A percentile compares a stretch with the other conserved stretches of the same genome.
Conservation (phyloP, 306 rosid genomes). For the Cajanus cajan region DNA sequence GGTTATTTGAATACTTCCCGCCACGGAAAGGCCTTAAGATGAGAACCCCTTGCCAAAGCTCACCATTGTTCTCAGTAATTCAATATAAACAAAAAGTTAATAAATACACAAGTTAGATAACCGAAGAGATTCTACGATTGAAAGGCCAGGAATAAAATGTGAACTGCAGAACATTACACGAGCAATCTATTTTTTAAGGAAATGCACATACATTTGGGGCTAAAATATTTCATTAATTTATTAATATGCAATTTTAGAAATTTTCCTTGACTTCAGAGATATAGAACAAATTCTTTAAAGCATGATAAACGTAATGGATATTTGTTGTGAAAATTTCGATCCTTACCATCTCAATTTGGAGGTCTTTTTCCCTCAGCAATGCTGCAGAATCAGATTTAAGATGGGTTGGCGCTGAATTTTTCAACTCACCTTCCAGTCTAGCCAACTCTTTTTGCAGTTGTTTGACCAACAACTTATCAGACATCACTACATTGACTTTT, state of each 20-base stretch:
- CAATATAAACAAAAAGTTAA: background rate
- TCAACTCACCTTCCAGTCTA: slow-evolving; percentile 71
- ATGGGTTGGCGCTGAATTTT: slow-evolving; percentile 40
- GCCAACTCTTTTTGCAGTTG: slow-evolving; percentile 82
- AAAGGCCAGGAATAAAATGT: background rate
- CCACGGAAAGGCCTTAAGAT: background rate
- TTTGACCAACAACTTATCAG: slow-evolving; percentile 85
- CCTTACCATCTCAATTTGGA: slow-evolving; percentile 78
- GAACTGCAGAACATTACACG: background rate
- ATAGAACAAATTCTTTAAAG: background rate
- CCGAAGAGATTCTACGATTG: background rate
- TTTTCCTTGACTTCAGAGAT: background rate
- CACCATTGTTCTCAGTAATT: background rate
- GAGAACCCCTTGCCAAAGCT: background rate
- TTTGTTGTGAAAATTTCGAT: background rate
- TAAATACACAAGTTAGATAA: background rate
- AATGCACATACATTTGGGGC: background rate
- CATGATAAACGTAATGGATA: background rate
- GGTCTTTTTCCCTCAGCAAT: slow-evolving; percentile 72
- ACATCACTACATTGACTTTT: slow-evolving; percentile 83
- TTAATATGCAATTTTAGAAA: background rate
- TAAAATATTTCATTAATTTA: slow-evolving; percentile 10
- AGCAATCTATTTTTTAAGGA: slow-evolving; percentile 3
- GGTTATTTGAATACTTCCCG: background rate
- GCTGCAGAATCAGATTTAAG: slow-evolving; percentile 45